These are phyloP conservation scores for Myxozyma melibiosi DNA, from an alignment of 805 yeast species.

Conservation along the genomic window DNA sequence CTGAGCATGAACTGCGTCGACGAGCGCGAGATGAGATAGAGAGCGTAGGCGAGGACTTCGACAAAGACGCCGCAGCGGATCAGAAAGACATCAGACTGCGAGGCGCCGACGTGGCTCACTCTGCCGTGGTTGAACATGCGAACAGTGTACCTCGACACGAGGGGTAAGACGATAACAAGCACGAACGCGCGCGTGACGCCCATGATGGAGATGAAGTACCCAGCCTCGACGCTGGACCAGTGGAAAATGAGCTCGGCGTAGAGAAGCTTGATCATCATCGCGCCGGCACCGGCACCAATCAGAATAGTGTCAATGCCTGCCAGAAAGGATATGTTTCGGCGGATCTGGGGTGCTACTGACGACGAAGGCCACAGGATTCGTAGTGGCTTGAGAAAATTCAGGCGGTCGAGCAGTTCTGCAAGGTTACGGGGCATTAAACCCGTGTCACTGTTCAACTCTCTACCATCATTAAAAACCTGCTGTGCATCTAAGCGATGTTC, in stretches of 20 bases:
- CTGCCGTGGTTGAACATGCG: conserved; percentile 10
- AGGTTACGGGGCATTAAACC: too few species aligned
- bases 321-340: conserved; percentile 17
- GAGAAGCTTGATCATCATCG: conserved; percentile 32
- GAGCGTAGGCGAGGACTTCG: conserved; percentile 18
- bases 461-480: too few species aligned
- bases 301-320: conserved; percentile 28
- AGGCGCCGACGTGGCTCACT: conserved; percentile 16
- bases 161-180: conserved; percentile 36
- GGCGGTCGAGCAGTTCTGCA: too few species aligned
- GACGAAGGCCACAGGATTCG: conserved; percentile 26
- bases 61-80: conserved; percentile 12
- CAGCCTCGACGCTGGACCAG: conserved; percentile 42
- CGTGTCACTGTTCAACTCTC: too few species aligned
- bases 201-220: conserved; percentile 38
- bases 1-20: conserved; percentile 14
- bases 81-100: conserved; percentile 22
- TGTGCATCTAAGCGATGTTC: conserved; percentile 25
- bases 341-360: conserved; percentile 11
- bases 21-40: conserved; percentile 5
- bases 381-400: conserved; percentile 36
- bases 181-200: conserved; percentile 38
- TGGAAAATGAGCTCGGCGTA: conserved; percentile 39
- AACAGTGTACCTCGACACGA: too few species aligned
- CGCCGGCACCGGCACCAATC: conserved; percentile 30